These are phyloP conservation scores for Cercospora nicotianae DNA, from an alignment of 2,329 filamentous ascomycete species.

Conservation along the genomic window DNA sequence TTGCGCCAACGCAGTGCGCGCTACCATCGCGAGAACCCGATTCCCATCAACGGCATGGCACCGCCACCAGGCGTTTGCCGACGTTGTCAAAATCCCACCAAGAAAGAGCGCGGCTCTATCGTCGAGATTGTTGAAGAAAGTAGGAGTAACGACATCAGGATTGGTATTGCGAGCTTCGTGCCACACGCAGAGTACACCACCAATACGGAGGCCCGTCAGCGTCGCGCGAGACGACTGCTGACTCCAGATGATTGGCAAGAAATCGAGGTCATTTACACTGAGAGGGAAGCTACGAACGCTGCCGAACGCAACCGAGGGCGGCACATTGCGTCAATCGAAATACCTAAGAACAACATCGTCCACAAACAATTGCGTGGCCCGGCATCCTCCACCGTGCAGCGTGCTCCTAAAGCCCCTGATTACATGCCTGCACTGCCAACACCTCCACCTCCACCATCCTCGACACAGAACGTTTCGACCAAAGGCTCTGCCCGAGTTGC, in stretches of 20 bases:
- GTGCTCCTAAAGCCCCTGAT: not conserved
- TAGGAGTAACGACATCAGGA: conserved; percentile 32
- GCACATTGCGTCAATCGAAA: not conserved
- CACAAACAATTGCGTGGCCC: conserved; percentile 20
- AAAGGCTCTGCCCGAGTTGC: not conserved
- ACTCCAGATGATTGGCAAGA: conserved; percentile 30
- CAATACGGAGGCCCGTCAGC: conserved; percentile 21
- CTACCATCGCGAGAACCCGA: conserved; percentile 39
- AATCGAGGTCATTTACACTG: not conserved
- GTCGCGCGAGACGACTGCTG: conserved; percentile 19
- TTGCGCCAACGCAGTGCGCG: conserved; percentile 36
- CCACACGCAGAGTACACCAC: conserved; percentile 27
- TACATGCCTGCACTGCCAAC: conserved; percentile 1
- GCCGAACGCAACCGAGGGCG: not conserved
- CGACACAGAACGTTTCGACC: not conserved
- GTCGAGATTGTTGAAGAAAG: conserved; percentile 24
- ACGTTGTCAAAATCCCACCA: conserved; percentile 34
- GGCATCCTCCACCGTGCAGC: conserved; percentile 1
- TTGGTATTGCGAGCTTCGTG: conserved; percentile 33
- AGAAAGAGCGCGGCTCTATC: conserved; percentile 25
- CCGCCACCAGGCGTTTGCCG: conserved; percentile 38
- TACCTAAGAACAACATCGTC: conserved; percentile 8
- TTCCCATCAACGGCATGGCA: conserved; percentile 35
- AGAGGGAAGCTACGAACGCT: not conserved
- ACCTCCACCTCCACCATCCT: not conserved